phyloP scores from a whole-genome alignment of 257 asterid genomes.

The Lithospermum erythrorhizon region DNA sequence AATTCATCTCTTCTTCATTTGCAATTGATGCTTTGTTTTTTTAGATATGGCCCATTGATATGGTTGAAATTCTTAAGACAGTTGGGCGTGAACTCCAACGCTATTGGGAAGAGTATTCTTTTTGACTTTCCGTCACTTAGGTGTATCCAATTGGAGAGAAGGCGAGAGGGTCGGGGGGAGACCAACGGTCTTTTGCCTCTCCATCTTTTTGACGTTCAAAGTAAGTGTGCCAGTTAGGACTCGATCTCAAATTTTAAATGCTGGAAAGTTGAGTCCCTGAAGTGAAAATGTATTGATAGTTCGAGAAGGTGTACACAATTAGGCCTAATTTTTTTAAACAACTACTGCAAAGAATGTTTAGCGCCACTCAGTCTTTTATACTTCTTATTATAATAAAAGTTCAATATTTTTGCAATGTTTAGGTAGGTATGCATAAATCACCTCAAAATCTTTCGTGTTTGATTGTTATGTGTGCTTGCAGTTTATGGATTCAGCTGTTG shows the following conservation, averaged over 20 bases:
- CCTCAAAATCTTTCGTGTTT: not conserved
- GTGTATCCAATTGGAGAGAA: not conserved
- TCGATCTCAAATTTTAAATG: too few relatives aligned
- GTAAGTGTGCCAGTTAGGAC: too few relatives aligned
- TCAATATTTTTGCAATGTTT: too few relatives aligned
- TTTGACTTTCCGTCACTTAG: not conserved
- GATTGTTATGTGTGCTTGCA: constrained; percentile 18
- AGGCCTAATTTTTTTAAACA: too few relatives aligned
- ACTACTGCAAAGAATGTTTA: too few relatives aligned
- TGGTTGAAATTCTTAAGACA: constrained; percentile 81
- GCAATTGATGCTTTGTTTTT: not conserved
- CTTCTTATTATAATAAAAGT: too few relatives aligned
- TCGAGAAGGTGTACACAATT: too few relatives aligned
- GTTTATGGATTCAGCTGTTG: constrained; percentile 89
- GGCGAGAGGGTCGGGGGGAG: not conserved
- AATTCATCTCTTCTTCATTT: not conserved
- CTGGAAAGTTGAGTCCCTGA: too few relatives aligned
- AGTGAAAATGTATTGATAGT: too few relatives aligned
- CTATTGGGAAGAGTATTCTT: constrained; percentile 54
- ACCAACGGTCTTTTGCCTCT: too few relatives aligned
- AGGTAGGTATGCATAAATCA: not conserved
- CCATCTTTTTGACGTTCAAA: too few relatives aligned
- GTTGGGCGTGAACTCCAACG: constrained; percentile 73
- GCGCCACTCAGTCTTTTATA: too few relatives aligned
- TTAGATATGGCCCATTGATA: constrained; percentile 92